Conservation (phyloP, 371 early-diverging fungal species). For the Rhizopus sp. region DNA sequence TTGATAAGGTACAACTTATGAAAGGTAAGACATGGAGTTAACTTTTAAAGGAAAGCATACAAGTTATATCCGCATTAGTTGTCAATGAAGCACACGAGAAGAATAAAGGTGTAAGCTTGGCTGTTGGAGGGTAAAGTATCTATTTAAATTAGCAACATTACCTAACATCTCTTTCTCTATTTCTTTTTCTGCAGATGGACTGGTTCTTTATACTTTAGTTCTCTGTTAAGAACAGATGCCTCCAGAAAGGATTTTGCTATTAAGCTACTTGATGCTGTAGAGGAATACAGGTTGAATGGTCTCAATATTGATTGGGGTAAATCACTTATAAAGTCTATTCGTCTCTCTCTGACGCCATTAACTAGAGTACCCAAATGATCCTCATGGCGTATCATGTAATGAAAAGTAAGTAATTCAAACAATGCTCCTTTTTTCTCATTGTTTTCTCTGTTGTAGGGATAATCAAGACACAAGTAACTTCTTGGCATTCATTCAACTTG, state of each 20-base stretch:
- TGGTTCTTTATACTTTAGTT: constrained; percentile 30
- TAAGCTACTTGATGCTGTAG: constrained; percentile 23
- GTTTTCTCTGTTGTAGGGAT: constrained; percentile 7
- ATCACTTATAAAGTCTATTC: neutral
- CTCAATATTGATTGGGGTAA: constrained; percentile 52
- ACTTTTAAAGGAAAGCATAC: neutral
- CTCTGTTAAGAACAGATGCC: constrained; percentile 14
- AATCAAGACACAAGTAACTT: constrained; percentile 55
- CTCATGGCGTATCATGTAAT: constrained; percentile 32
- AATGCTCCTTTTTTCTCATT: neutral
- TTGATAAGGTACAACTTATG: constrained; percentile 24
- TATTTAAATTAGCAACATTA: too few species aligned
- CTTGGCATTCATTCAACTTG: constrained; percentile 19
- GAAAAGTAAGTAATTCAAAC: constrained; percentile 16
- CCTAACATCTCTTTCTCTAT: neutral
- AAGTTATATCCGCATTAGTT: constrained; percentile 11
- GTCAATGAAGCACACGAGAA: constrained; percentile 27
- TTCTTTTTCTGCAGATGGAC: constrained; percentile 20
- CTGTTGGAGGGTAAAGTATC: constrained; percentile 29
- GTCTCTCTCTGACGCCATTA: neutral
- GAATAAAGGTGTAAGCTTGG: constrained; percentile 29
- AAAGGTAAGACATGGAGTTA: constrained; percentile 6
- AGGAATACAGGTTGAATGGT: constrained; percentile 51
- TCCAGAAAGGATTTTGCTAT: constrained; percentile 23
- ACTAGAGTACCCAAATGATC: constrained; percentile 33